A percentile compares a stretch with the other conserved stretches of the same genome.
These are phyloP conservation scores for Clitopilus passeckerianus DNA, from an alignment of 768 basidiomycete species.

Conservation along the genomic window DNA sequence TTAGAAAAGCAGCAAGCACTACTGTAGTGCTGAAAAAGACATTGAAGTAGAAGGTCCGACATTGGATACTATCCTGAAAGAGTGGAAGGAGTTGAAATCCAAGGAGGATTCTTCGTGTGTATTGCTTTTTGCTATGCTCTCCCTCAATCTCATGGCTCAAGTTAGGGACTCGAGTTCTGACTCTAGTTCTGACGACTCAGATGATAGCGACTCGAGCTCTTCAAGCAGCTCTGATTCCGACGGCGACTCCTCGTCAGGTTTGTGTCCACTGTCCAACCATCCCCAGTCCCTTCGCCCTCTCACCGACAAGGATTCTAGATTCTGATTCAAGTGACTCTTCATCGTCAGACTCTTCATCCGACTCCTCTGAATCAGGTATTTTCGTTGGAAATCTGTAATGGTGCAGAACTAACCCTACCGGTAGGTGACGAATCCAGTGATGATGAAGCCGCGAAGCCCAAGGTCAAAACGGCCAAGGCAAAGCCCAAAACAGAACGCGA, in stretches of 20 bases:
- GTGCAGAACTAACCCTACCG: constrained; percentile 5
- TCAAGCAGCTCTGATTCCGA: constrained; percentile 1
- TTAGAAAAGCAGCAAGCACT: constrained; percentile 70
- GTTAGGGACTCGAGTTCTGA: constrained; percentile 24
- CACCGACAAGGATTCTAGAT: not conserved
- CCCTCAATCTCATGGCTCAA: constrained; percentile 11
- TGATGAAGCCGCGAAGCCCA: constrained; percentile 4
- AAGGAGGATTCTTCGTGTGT: constrained; percentile 14
- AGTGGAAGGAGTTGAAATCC: constrained; percentile 48
- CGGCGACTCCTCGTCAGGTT: not conserved
- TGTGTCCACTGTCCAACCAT: not conserved
- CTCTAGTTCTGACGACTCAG: constrained; percentile 24
- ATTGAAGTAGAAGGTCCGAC: constrained; percentile 41
- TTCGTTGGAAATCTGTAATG: not conserved
- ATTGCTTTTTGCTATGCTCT: not conserved
- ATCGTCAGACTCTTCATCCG: constrained; percentile 18
- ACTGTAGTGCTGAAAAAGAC: constrained; percentile 57
- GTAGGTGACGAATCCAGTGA: constrained; percentile 34
- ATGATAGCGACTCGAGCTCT: not conserved
- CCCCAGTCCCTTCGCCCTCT: not conserved
- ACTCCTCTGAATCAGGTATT: constrained; percentile 21
- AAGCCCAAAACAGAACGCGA: constrained; percentile 1
- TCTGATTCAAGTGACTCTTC: constrained; percentile 1
- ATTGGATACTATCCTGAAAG: constrained; percentile 59
- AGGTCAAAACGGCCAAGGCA: constrained; percentile 2